A percentile compares a stretch with the other conserved stretches of the same genome.
Conservation (phyloP, 2,329 filamentous ascomycete genomes). For the Fusarium sp. region DNA sequence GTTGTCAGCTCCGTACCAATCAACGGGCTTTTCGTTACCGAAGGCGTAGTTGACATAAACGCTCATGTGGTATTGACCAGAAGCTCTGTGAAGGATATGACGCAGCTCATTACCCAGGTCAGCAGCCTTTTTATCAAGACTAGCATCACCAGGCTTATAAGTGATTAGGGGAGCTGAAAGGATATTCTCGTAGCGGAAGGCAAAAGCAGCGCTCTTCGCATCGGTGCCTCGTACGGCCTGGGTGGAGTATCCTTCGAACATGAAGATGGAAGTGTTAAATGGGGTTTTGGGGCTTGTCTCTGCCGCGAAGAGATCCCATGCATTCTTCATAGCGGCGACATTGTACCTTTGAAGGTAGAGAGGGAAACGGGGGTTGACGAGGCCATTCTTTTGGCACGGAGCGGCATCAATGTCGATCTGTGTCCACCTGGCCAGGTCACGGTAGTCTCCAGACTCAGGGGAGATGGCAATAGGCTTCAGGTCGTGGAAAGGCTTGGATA, state of each 20-base stretch:
- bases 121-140: slow-evolving; percentile 38
- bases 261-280: slow-evolving; percentile 57
- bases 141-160: slow-evolving; percentile 29
- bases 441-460: slow-evolving; percentile 44
- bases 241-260: slow-evolving; percentile 68
- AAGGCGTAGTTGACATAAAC: slow-evolving; percentile 65
- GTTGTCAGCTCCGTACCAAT: slow-evolving; percentile 63
- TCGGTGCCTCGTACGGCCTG: slow-evolving; percentile 51
- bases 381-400: slow-evolving; percentile 44
- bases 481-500: slow-evolving; percentile 60
- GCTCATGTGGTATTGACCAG: slow-evolving; percentile 24
- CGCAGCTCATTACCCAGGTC: slow-evolving; percentile 35
- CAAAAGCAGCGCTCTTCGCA: slow-evolving; percentile 32
- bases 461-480: slow-evolving; percentile 56
- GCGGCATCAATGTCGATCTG: slow-evolving; percentile 31
- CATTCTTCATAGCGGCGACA: slow-evolving; percentile 31
- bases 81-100: slow-evolving; percentile 30
- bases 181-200: slow-evolving; percentile 43
- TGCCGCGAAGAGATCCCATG: slow-evolving; percentile 36
- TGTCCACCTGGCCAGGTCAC: slow-evolving; percentile 42
- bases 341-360: slow-evolving; percentile 43
- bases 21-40: slow-evolving; percentile 58
- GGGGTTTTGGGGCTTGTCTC: slow-evolving; percentile 27
- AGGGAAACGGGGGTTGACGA: slow-evolving; percentile 47
- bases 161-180: slow-evolving; percentile 43